Conservation (phyloP, 169 alveolate genomes). For the Eimeria maxima region DNA sequence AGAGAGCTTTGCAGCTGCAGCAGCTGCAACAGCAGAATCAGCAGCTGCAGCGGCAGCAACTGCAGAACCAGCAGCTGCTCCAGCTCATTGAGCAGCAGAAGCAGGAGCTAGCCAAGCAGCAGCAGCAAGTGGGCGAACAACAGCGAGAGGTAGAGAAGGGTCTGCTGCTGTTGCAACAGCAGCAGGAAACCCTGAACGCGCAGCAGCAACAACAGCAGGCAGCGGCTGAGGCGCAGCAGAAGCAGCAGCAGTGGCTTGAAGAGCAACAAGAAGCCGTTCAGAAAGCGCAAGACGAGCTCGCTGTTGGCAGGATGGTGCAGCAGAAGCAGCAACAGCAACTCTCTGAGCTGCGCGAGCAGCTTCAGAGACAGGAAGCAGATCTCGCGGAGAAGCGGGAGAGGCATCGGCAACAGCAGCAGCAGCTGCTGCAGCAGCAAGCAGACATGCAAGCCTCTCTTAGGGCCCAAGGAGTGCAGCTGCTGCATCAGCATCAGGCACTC, state of each 20-base stretch:
- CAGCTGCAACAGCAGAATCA: slow-evolving; percentile 57
- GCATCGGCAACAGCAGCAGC: slow-evolving; percentile 37
- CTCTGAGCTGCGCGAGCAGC: not conserved
- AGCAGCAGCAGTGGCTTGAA: slow-evolving; percentile 8
- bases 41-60: slow-evolving; percentile 64
- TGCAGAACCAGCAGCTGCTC: slow-evolving; percentile 24
- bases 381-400: slow-evolving; percentile 13
- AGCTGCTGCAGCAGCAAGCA: slow-evolving; percentile 36
- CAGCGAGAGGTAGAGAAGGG: slow-evolving; percentile 10
- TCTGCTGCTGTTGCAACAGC: slow-evolving; percentile 26
- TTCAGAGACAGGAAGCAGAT: slow-evolving; percentile 14
- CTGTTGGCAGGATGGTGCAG: not conserved
- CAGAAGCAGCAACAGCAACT: slow-evolving; percentile 42
- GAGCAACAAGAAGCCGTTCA: slow-evolving; percentile 12
- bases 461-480: slow-evolving; percentile 53
- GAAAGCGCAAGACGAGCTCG: not conserved
- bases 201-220: slow-evolving; percentile 58
- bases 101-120: slow-evolving; percentile 25
- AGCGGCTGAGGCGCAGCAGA: slow-evolving; percentile 51
- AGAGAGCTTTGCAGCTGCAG: slow-evolving; percentile 3
- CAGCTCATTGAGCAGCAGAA: slow-evolving; percentile 49
- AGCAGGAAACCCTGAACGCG: not conserved
- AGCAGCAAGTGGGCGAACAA: not conserved
- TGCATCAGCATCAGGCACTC: slow-evolving; percentile 56
- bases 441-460: slow-evolving; percentile 19